Percentiles rank a stretch among this genome's conserved stretches.
Conservation (phyloP, 768 basidiomycete genomes). For the Sporobolomyces phaffii region DNA sequence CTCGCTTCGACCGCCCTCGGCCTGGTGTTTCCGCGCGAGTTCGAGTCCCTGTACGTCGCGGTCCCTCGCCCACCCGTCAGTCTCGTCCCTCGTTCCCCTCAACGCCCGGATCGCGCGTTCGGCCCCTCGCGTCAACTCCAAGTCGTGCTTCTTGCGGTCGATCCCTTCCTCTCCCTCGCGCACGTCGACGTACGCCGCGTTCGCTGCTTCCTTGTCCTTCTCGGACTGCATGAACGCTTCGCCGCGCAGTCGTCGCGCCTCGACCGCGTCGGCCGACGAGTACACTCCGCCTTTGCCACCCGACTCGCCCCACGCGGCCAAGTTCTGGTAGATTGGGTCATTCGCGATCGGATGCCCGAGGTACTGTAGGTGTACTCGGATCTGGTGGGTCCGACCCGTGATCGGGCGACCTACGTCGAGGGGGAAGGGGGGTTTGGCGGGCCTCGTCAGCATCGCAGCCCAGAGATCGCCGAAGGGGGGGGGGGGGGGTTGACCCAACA, state of each 20-base stretch:
- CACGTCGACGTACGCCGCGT: constrained; percentile 23
- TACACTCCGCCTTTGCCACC: constrained; percentile 41
- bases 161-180: constrained; percentile 11
- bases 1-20: neutral
- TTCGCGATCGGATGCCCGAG: constrained; percentile 91
- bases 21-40: constrained; percentile 3
- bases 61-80: constrained; percentile 84
- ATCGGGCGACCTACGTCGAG: constrained; percentile 72
- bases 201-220: constrained; percentile 1
- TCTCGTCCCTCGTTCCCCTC: constrained; percentile 82
- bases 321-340: constrained; percentile 82
- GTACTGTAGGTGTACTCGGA: constrained; percentile 86
- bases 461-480: too few species aligned
- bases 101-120: constrained; percentile 70
- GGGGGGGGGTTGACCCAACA: too few species aligned
- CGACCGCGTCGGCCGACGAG: constrained; percentile 15
- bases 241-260: neutral
- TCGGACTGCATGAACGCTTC: neutral
- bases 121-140: constrained; percentile 68
- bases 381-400: constrained; percentile 94
- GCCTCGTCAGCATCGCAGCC: too few species aligned
- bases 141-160: constrained; percentile 52
- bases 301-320: constrained; percentile 45
- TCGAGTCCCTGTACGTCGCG: constrained; percentile 65
- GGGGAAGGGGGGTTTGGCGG: too few species aligned